A percentile compares a stretch with the other conserved stretches of the same genome.
Conservation (phyloP, 768 basidiomycete species). For the Mycena sanguinolenta region DNA sequence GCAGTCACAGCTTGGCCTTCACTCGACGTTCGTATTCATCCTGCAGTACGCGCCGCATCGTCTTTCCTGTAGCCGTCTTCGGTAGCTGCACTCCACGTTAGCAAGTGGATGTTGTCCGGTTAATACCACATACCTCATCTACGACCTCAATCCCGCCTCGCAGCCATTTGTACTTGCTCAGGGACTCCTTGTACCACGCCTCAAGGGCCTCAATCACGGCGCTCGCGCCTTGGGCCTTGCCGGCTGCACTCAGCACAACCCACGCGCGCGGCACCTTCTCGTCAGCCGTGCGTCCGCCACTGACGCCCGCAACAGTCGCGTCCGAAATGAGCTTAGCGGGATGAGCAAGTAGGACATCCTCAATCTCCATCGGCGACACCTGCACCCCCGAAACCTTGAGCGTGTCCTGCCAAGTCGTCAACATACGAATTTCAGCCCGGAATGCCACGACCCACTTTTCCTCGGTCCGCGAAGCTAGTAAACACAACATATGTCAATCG, state of each 20-base stretch:
- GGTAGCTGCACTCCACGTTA: slow-evolving; percentile 64
- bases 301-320: neutral
- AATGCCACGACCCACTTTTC: neutral
- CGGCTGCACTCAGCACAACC: neutral
- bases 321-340: neutral
- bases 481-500: neutral
- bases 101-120: too few relatives aligned
- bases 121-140: neutral
- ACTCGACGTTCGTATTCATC: slow-evolving; percentile 62
- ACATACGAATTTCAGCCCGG: neutral
- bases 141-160: neutral
- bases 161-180: neutral
- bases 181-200: neutral
- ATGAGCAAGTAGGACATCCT: neutral
- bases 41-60: slow-evolving; percentile 70
- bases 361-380: neutral
- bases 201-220: neutral
- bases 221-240: neutral
- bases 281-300: neutral
- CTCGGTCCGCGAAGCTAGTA: neutral
- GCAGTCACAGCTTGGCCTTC: slow-evolving; percentile 42
- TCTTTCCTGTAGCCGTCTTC: slow-evolving; percentile 81
- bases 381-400: neutral
- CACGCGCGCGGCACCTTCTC: neutral
- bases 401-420: neutral